phyloP scores from a whole-genome alignment of 1,284 basidiomycete species.

The Chiua sp. region DNA sequence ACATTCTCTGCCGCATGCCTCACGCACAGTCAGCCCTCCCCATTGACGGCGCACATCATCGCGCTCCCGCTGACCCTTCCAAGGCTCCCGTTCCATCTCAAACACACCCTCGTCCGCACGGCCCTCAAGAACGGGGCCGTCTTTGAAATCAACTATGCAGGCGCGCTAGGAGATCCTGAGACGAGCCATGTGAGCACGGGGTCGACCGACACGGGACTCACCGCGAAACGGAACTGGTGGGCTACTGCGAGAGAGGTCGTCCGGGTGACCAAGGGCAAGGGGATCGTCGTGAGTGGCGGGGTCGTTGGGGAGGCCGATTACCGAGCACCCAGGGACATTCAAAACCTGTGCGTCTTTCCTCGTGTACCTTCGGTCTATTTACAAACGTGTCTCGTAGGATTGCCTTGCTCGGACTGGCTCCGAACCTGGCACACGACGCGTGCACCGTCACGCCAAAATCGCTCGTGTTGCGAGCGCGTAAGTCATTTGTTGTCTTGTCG shows the following conservation, averaged over 20 bases:
- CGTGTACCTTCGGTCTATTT: neutral
- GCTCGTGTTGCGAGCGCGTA: constrained; percentile 69
- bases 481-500: constrained; percentile 32
- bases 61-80: constrained; percentile 80
- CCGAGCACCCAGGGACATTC: constrained; percentile 68
- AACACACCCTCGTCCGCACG: constrained; percentile 81
- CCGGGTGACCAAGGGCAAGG: too few relatives aligned
- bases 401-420: too few relatives aligned
- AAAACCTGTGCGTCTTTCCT: constrained; percentile 63
- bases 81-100: constrained; percentile 80
- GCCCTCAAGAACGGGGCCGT: constrained; percentile 84
- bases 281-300: constrained; percentile 68
- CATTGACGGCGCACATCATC: constrained; percentile 82
- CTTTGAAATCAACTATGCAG: constrained; percentile 77
- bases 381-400: neutral
- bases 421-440: too few relatives aligned
- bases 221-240: constrained; percentile 82
- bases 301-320: constrained; percentile 61
- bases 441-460: too few relatives aligned
- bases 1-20: too few relatives aligned
- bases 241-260: constrained; percentile 49
- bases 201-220: constrained; percentile 55
- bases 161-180: constrained; percentile 56
- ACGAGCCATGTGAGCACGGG: constrained; percentile 48
- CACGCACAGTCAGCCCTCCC: constrained; percentile 51